Evolutionary conservation across 129 eudicot species (phyloP), one percentile per base, ranked within the genome.

Genomic region (Mikania micrantha): DNA sequence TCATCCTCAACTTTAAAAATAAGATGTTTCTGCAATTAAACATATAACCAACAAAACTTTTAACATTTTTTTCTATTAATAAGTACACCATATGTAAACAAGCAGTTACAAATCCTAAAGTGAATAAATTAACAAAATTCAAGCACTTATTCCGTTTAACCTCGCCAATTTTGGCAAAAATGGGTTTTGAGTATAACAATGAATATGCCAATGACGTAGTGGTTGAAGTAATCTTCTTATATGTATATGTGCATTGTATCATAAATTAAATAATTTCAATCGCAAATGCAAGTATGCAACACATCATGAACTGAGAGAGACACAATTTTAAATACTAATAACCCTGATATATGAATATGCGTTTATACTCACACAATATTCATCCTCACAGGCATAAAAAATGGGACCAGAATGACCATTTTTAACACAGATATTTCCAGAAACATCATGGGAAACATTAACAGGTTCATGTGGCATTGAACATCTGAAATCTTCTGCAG

Each of bases 1-100:
- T 77, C 86, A 57, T 83, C 88, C 76, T 79, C 90, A 60, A 94
- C 74, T 82, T 83, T 94, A 73, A 86, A 77, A 40, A 75, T 68
- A 15, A 85, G 69, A 66, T 88, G 84, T 52, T 85, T 75, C 99
- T 89, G 83, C 82, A 83, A 72, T 32, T 54, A 25, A 66, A 60
- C 40, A 63, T 64, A 72, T 15, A 74, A 54, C 25, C 22, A 72
- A 25, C 22, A 32, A 9, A 52, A 52, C 17, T 32, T 21, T 41
- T n/a, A 31, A 15, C 34, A 19, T 39, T 2, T 10, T 32, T 20
- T 41, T 69, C 65, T 44, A 36, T 19, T 10, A 21, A 21, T 20
- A 52, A 24, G 9, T 64, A 12, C 28, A 36, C 41, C 64, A 61
- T 65, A 65, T 27, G 17, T 65, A 42, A 44, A 42, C 57, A 16